Conservation (phyloP, 2,329 filamentous ascomycete species). For the Bipolaris zeicola region DNA sequence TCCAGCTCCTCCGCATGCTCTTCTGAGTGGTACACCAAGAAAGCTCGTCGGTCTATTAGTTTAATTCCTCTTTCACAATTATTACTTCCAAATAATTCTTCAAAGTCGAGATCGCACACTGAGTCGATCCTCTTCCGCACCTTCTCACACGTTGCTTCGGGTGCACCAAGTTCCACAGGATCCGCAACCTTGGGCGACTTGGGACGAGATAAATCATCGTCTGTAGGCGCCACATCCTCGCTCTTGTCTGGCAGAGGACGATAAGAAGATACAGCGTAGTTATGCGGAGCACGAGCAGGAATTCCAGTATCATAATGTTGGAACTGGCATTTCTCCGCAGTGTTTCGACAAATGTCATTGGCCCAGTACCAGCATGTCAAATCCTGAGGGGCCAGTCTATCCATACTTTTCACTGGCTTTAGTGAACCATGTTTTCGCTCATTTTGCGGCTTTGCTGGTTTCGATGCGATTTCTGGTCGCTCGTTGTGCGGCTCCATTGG, state of each 20-base stretch:
- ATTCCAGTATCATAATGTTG: conserved; percentile 25
- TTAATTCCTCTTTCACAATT: conserved; percentile 2
- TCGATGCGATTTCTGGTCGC: background rate
- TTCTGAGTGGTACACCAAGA: conserved; percentile 37
- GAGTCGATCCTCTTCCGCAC: conserved; percentile 27
- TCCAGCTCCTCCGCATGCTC: conserved; percentile 38
- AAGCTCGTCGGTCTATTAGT: conserved; percentile 28
- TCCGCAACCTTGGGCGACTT: background rate
- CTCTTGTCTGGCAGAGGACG: background rate
- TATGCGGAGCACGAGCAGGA: background rate
- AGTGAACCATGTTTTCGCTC: too few species aligned
- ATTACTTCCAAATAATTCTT: conserved; percentile 30
- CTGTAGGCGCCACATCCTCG: background rate
- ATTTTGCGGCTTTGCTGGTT: too few species aligned
- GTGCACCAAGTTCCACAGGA: background rate
- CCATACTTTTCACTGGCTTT: background rate
- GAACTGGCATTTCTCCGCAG: conserved; percentile 15
- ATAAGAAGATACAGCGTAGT: too few species aligned
- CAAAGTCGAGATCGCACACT: conserved; percentile 27
- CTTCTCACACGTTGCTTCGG: conserved; percentile 4
- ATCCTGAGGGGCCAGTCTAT: background rate
- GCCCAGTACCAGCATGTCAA: conserved; percentile 35
- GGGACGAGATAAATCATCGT: background rate
- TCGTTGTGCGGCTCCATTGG: background rate
- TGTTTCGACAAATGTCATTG: conserved; percentile 8